phyloP scores from a whole-genome alignment of 257 asterid species.

The Thymus mandschuricus region DNA sequence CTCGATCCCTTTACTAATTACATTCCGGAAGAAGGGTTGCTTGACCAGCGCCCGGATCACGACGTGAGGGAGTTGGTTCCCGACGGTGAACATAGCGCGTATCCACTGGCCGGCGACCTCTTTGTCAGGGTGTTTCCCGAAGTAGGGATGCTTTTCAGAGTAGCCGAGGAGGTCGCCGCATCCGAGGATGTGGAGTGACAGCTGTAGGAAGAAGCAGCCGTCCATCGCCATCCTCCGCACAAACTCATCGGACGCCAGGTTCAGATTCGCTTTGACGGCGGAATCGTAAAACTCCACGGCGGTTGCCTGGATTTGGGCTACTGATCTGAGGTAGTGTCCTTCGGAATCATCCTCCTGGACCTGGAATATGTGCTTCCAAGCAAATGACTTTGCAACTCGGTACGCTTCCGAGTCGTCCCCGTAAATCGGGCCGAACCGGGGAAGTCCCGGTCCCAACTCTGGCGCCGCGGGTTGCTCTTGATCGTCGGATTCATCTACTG shows the following conservation, averaged over 20 bases:
- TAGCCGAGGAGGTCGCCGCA: background rate
- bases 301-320: background rate
- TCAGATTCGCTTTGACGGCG: background rate
- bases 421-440: background rate
- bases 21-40: background rate
- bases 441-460: background rate
- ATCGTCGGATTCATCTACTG: no score
- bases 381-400: background rate
- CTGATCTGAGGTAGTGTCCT: background rate
- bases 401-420: background rate
- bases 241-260: background rate
- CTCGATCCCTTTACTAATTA: background rate
- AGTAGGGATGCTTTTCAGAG: background rate
- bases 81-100: slow-evolving; percentile 1
- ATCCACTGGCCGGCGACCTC: background rate
- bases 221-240: background rate
- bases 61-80: slow-evolving; percentile 12
- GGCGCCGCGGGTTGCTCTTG: no score
- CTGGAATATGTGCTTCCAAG: background rate
- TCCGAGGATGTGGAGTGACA: slow-evolving; percentile 17
- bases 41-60: slow-evolving; percentile 3
- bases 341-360: background rate
- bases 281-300: background rate
- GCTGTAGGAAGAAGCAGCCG: slow-evolving; percentile 27
- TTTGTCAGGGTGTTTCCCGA: background rate